These are phyloP conservation scores for Dysphania ambrosioides DNA, from an alignment of 148 eudicot genomes.

Conservation along the genomic window DNA sequence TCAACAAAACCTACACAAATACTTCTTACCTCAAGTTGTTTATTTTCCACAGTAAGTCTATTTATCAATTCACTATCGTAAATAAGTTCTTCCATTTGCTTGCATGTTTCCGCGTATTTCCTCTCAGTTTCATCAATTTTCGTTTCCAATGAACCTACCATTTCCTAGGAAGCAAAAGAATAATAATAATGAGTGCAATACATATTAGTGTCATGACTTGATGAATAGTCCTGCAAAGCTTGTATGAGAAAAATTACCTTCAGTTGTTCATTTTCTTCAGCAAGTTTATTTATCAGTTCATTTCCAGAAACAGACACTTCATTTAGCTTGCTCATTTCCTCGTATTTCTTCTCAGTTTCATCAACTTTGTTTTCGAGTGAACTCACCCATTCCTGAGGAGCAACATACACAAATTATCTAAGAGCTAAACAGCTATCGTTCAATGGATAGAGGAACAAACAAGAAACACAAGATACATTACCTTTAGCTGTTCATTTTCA, in stretches of 20 bases:
- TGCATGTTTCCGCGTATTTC: constrained; percentile 26
- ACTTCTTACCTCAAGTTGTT: constrained; percentile 9
- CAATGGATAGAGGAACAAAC: neutral
- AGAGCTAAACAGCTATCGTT: neutral
- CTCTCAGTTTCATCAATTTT: constrained; percentile 66
- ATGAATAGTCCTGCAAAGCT: neutral
- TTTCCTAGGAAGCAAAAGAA: constrained; percentile 1
- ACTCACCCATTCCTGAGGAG: constrained; percentile 14
- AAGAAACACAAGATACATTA: constrained; percentile 23
- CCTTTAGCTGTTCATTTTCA: constrained; percentile 80
- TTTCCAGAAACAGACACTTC: neutral
- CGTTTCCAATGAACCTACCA: constrained; percentile 64
- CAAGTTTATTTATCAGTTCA: neutral
- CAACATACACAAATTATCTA: neutral
- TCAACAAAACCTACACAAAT: neutral
- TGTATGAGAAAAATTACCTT: neutral
- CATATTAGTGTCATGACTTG: neutral
- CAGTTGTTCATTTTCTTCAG: constrained; percentile 4
- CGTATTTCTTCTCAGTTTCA: constrained; percentile 57
- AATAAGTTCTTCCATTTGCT: neutral
- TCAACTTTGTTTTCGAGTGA: constrained; percentile 71
- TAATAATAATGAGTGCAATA: neutral
- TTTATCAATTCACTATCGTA: neutral
- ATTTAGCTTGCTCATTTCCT: neutral
- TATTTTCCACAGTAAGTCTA: constrained; percentile 1